Conservation (phyloP, 2,329 filamentous ascomycete species). For the Colletotrichum tabaci region DNA sequence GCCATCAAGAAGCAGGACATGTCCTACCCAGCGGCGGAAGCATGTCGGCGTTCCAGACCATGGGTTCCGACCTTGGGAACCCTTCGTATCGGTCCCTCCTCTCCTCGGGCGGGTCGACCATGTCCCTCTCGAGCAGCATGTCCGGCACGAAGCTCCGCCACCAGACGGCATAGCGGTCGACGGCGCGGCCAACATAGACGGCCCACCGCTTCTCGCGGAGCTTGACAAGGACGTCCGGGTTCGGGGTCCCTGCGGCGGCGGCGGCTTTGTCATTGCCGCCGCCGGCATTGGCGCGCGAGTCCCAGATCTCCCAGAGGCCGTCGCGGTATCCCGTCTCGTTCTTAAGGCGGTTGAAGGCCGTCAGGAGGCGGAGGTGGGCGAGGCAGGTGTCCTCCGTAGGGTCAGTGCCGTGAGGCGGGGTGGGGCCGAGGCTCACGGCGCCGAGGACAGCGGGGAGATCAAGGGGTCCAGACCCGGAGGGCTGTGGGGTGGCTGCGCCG, state of each 20-base stretch:
- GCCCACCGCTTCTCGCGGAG: constrained; percentile 78
- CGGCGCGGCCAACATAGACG: constrained; percentile 74
- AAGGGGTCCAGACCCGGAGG: neutral
- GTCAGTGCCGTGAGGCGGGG: neutral
- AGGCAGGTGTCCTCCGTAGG: constrained; percentile 22
- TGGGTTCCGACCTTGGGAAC: constrained; percentile 47
- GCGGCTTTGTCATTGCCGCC: neutral
- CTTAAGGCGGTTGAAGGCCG: constrained; percentile 73
- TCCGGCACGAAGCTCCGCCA: constrained; percentile 58
- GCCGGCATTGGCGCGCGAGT: constrained; percentile 52
- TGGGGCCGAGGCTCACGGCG: neutral
- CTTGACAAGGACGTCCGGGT: constrained; percentile 57
- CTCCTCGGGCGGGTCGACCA: constrained; percentile 42
- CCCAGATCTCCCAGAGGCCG: constrained; percentile 72
- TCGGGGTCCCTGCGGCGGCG: neutral
- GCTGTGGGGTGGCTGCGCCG: neutral
- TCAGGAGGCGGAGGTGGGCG: constrained; percentile 76
- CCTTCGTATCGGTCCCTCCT: constrained; percentile 44
- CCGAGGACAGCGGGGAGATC: neutral
- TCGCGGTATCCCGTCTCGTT: constrained; percentile 72
- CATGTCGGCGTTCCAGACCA: constrained; percentile 54
- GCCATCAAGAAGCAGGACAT: constrained; percentile 50
- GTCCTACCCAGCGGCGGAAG: constrained; percentile 66
- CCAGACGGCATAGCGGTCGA: constrained; percentile 75
- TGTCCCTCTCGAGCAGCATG: constrained; percentile 48